Evolutionary conservation across 352 stramenopile species (phyloP).

Genomic region (Achlya hypogyna): DNA sequence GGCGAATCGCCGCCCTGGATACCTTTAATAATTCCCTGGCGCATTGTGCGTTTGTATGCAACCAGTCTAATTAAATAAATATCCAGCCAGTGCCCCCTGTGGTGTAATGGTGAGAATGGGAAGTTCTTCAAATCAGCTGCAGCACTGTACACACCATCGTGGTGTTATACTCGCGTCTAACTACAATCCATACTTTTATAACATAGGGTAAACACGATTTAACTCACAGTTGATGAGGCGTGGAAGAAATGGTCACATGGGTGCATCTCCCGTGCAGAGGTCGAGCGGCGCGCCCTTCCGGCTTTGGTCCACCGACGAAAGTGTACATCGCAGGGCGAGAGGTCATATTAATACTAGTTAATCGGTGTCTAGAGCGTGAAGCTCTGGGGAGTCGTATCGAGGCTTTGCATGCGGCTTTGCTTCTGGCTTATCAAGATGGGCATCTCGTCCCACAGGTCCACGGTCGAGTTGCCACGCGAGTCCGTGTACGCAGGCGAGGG

Average conservation of each 20-base stretch:
- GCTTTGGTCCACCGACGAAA: too few relatives aligned
- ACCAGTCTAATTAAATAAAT: neutral
- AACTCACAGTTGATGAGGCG: too few relatives aligned
- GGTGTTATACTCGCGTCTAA: neutral
- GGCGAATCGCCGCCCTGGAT: too few relatives aligned
- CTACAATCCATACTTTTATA: too few relatives aligned
- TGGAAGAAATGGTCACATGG: too few relatives aligned
- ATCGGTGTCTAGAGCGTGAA: neutral
- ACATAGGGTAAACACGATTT: too few relatives aligned
- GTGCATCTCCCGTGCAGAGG: too few relatives aligned
- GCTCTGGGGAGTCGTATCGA: neutral
- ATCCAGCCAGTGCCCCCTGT: neutral
- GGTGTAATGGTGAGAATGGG: slow-evolving; percentile 10
- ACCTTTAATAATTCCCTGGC: too few relatives aligned
- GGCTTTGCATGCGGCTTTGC: neutral
- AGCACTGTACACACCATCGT: neutral
- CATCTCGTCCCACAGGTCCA: slow-evolving; percentile 15
- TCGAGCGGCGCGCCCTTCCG: too few relatives aligned
- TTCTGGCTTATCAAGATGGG: slow-evolving; percentile 1
- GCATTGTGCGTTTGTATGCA: too few relatives aligned
- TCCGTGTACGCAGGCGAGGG: slow-evolving; percentile 7
- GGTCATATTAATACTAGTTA: neutral
- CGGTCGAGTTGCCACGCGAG: neutral
- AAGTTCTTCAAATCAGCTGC: neutral
- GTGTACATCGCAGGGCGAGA: too few relatives aligned